Percentiles rank a stretch among this genome's conserved stretches.
Conservation (phyloP, 2,329 filamentous ascomycete genomes). For the Phaeosphaeria sp. region DNA sequence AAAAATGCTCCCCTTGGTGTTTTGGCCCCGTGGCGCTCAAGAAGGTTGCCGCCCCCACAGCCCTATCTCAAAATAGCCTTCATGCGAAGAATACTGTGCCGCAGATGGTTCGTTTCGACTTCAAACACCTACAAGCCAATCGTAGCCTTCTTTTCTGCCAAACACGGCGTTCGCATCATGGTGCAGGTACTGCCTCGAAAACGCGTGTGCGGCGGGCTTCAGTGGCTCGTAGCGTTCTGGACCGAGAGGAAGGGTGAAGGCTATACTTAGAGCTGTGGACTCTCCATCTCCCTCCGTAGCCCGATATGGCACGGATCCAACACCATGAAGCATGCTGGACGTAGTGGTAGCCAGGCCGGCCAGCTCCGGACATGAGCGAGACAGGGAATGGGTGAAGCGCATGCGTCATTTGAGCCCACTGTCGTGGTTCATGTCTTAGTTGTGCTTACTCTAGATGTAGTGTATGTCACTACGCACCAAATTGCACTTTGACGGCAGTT, state of each 20-base stretch:
- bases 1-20: neutral
- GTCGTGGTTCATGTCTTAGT: neutral
- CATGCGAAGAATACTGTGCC: slow-evolving; percentile 21
- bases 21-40: slow-evolving; percentile 11
- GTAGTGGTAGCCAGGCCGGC: neutral
- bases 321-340: neutral
- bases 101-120: slow-evolving; percentile 18
- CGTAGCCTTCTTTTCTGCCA: slow-evolving; percentile 22
- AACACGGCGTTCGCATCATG: slow-evolving; percentile 10
- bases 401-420: neutral
- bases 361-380: neutral
- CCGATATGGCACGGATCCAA: neutral
- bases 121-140: slow-evolving; percentile 13
- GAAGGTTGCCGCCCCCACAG: slow-evolving; percentile 2
- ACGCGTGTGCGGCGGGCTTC: neutral
- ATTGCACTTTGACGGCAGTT: neutral
- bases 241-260: neutral
- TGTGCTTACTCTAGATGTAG: neutral
- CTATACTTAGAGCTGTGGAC: neutral
- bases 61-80: slow-evolving; percentile 27
- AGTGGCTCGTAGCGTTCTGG: neutral
- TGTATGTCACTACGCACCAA: neutral
- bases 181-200: slow-evolving; percentile 9
- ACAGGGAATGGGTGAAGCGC: neutral
- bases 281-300: neutral